Conservation (phyloP, 768 basidiomycete genomes). For the Lactarius deliciosus region DNA sequence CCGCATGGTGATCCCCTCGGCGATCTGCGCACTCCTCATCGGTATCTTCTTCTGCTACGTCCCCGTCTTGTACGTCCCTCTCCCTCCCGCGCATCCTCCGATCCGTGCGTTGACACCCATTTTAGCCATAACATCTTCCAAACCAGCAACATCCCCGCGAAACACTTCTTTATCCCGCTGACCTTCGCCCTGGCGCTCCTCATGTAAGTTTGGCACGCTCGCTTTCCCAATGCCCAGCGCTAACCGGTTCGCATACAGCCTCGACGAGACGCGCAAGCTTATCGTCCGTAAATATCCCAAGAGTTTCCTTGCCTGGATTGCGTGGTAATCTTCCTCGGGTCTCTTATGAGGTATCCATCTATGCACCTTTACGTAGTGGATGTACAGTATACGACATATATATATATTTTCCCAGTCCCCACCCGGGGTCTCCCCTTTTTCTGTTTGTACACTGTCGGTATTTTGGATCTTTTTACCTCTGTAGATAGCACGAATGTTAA, state of each 20-base stretch:
- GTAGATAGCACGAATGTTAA: neutral
- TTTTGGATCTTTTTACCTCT: neutral
- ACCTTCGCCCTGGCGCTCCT: slow-evolving; percentile 39
- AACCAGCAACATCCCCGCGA: slow-evolving; percentile 45
- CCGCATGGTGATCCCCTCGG: slow-evolving; percentile 43
- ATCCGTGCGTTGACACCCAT: neutral
- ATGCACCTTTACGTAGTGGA: neutral
- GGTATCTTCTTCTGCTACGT: slow-evolving; percentile 45
- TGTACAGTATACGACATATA: neutral
- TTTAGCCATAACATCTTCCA: slow-evolving; percentile 47
- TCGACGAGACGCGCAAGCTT: slow-evolving; percentile 28
- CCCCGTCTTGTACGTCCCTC: slow-evolving; percentile 39
- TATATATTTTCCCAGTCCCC: neutral
- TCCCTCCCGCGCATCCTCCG: neutral
- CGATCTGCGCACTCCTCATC: slow-evolving; percentile 44
- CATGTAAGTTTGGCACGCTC: slow-evolving; percentile 25
- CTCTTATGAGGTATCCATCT: neutral
- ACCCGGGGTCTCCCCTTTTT: neutral
- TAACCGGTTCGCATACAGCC: slow-evolving; percentile 2
- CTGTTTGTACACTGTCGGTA: neutral
- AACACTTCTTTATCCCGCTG: slow-evolving; percentile 54
- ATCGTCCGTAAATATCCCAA: slow-evolving; percentile 22
- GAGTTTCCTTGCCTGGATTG: slow-evolving; percentile 24
- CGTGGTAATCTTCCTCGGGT: slow-evolving; percentile 16
- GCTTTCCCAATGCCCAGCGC: neutral